phyloP scores from a whole-genome alignment of 2,329 filamentous ascomycete genomes.

The Aspergillus sp. region DNA sequence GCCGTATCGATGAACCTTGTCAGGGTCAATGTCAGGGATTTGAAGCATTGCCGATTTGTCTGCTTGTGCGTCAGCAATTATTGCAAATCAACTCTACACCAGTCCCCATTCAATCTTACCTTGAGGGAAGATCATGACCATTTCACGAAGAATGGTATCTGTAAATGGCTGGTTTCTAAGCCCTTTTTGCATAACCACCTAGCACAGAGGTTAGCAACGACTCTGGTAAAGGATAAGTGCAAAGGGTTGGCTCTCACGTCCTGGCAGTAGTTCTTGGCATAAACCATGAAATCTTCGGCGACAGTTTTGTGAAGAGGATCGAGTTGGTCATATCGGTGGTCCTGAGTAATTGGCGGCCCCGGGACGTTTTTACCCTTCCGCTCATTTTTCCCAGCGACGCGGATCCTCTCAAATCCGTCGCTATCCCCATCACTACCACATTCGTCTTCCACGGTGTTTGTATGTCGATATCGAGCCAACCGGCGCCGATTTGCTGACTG shows the following conservation, averaged over 20 bases:
- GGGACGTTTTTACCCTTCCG: slow-evolving; percentile 28
- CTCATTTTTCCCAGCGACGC: slow-evolving; percentile 33
- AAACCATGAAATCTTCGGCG: slow-evolving; percentile 48
- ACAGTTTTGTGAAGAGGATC: slow-evolving; percentile 45
- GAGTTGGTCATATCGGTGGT: slow-evolving; percentile 42
- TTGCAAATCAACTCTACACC: neutral
- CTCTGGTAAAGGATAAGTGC: neutral
- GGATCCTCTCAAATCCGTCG: slow-evolving; percentile 45
- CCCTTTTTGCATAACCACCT: slow-evolving; percentile 45
- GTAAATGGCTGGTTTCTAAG: slow-evolving; percentile 49
- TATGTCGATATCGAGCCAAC: slow-evolving; percentile 27
- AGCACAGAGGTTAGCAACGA: slow-evolving; percentile 11
- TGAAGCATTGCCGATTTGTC: slow-evolving; percentile 33
- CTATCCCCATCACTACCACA: slow-evolving; percentile 40
- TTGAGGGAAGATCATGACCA: slow-evolving; percentile 49
- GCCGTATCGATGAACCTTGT: slow-evolving; percentile 47
- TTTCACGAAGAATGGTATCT: slow-evolving; percentile 48
- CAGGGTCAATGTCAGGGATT: slow-evolving; percentile 37
- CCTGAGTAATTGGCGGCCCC: slow-evolving; percentile 49
- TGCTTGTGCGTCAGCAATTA: slow-evolving; percentile 21
- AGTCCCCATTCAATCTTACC: slow-evolving; percentile 24
- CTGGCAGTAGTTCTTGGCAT: slow-evolving; percentile 45
- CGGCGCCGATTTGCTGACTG: slow-evolving; percentile 46
- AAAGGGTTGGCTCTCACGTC: slow-evolving; percentile 29
- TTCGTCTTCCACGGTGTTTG: slow-evolving; percentile 21